Conservation (phyloP, 2,329 filamentous ascomycete species). For the Cryphonectria nitschkei region DNA sequence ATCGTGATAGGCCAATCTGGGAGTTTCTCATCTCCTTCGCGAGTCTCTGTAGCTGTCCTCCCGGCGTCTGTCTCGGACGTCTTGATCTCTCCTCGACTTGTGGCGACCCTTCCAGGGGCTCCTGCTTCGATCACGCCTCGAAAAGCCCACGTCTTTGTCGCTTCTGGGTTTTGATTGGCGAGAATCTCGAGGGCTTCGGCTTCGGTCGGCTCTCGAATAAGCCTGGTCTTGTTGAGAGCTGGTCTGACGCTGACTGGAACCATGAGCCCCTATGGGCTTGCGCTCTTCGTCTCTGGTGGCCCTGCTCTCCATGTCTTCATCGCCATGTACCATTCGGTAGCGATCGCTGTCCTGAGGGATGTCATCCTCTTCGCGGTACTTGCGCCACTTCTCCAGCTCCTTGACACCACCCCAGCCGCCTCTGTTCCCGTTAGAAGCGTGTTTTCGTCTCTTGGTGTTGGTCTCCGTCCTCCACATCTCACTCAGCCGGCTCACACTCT, state of each 20-base stretch:
- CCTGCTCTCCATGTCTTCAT: conserved; percentile 63
- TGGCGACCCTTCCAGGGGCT: conserved; percentile 34
- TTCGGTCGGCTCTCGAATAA: conserved; percentile 49
- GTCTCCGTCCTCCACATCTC: conserved; percentile 87
- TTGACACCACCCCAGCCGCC: conserved; percentile 92
- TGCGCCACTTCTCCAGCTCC: conserved; percentile 84
- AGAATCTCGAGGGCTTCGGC: conserved; percentile 38
- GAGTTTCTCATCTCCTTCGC: conserved; percentile 28
- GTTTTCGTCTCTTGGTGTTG: conserved; percentile 71
- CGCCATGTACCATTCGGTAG: conserved; percentile 83
- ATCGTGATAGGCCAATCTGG: not conserved
- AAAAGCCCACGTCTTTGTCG: conserved; percentile 35
- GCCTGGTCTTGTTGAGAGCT: conserved; percentile 18
- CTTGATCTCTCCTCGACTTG: conserved; percentile 31
- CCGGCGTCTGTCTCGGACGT: conserved; percentile 37
- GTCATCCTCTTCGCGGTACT: conserved; percentile 72
- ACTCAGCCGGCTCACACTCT: conserved; percentile 86
- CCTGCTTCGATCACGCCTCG: conserved; percentile 51
- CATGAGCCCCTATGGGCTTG: conserved; percentile 3
- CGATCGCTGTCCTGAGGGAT: conserved; percentile 45
- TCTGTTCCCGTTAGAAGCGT: conserved; percentile 49
- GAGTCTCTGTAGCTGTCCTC: conserved; percentile 37
- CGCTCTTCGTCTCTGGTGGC: conserved; percentile 8
- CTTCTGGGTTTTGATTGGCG: conserved; percentile 29
- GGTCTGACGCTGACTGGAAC: conserved; percentile 6